These are phyloP conservation scores for Fusarium pseudonygamai DNA, from an alignment of 2,329 filamentous ascomycete species.

Conservation along the genomic window DNA sequence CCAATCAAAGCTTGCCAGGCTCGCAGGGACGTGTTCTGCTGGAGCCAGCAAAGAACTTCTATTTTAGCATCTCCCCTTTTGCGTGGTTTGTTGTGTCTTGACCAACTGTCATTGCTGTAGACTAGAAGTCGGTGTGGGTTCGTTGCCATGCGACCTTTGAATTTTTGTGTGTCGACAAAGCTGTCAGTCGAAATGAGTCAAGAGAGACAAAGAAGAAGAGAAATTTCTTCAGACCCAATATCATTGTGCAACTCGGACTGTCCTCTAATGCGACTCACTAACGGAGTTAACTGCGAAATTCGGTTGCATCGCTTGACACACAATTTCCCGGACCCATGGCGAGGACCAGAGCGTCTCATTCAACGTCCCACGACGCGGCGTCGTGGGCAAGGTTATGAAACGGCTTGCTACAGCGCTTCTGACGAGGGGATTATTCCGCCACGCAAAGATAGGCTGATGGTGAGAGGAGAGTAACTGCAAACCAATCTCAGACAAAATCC, in stretches of 20 bases:
- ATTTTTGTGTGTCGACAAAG: conserved; percentile 8
- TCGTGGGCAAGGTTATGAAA: conserved; percentile 38
- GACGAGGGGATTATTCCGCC: conserved; percentile 25
- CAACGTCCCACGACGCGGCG: conserved; percentile 26
- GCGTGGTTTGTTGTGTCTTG: conserved; percentile 38
- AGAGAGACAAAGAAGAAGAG: background rate
- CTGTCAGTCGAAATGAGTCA: conserved; percentile 1
- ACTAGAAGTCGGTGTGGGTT: conserved; percentile 24
- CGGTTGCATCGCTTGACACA: conserved; percentile 26
- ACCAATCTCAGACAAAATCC: background rate
- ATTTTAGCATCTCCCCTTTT: conserved; percentile 35
- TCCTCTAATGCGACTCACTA: background rate
- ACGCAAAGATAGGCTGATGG: conserved; percentile 9
- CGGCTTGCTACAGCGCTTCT: conserved; percentile 23
- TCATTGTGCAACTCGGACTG: conserved; percentile 5
- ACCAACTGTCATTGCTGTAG: background rate
- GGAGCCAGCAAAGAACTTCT: conserved; percentile 24
- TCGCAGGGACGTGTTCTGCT: conserved; percentile 34
- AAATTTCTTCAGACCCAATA: background rate
- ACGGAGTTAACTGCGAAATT: conserved; percentile 5
- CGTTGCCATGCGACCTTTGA: conserved; percentile 2
- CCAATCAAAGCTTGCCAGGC: conserved; percentile 37
- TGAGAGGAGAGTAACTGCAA: background rate
- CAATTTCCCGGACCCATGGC: conserved; percentile 38
- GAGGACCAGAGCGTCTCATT: conserved; percentile 25